Percentiles rank a stretch among this genome's conserved stretches.
Evolutionary conservation across 1,139 yeast genomes (phyloP).

Genomic region (Zhuliangozyma parablackwelliae): DNA sequence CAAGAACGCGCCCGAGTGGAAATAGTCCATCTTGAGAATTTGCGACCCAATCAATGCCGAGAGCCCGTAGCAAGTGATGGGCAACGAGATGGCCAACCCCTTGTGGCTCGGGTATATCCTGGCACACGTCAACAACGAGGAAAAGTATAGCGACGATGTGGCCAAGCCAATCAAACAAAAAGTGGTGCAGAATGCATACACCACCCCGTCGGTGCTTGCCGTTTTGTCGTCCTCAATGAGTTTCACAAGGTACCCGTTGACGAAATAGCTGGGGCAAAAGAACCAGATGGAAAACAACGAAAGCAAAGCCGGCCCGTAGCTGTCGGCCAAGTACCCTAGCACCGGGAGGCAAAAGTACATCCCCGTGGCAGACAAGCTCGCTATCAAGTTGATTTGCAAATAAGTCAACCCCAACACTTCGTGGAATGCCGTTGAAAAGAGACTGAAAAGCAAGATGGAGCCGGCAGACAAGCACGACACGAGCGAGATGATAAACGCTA

Average conservation of each 20-base stretch:
- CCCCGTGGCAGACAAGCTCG: slow-evolving; percentile 74
- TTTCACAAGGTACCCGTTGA: slow-evolving; percentile 25
- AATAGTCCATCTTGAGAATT: slow-evolving; percentile 39
- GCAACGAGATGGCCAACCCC: slow-evolving; percentile 80
- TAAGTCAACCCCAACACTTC: slow-evolving; percentile 55
- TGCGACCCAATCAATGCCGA: slow-evolving; percentile 67
- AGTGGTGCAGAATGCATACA: slow-evolving; percentile 24
- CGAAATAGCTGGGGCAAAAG: slow-evolving; percentile 69
- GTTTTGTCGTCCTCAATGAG: not conserved
- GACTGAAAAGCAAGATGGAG: slow-evolving; percentile 73
- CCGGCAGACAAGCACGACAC: slow-evolving; percentile 73
- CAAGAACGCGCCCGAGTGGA: slow-evolving; percentile 27
- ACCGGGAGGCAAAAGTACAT: slow-evolving; percentile 82
- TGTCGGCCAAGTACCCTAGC: slow-evolving; percentile 79
- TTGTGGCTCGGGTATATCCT: slow-evolving; percentile 70
- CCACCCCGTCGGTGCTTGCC: not conserved
- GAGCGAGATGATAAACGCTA: slow-evolving; percentile 37
- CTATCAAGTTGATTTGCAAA: slow-evolving; percentile 70
- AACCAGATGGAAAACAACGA: slow-evolving; percentile 59
- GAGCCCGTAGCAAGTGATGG: slow-evolving; percentile 82
- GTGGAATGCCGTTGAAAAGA: slow-evolving; percentile 72
- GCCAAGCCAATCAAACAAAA: slow-evolving; percentile 67
- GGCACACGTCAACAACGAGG: slow-evolving; percentile 79
- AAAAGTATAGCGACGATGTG: slow-evolving; percentile 75
- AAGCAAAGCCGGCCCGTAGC: slow-evolving; percentile 75